Evolutionary conservation across 2,329 filamentous ascomycete species (phyloP), one percentile per base, ranked within the genome.

Genomic region (Rhynchosporium agropyri): DNA sequence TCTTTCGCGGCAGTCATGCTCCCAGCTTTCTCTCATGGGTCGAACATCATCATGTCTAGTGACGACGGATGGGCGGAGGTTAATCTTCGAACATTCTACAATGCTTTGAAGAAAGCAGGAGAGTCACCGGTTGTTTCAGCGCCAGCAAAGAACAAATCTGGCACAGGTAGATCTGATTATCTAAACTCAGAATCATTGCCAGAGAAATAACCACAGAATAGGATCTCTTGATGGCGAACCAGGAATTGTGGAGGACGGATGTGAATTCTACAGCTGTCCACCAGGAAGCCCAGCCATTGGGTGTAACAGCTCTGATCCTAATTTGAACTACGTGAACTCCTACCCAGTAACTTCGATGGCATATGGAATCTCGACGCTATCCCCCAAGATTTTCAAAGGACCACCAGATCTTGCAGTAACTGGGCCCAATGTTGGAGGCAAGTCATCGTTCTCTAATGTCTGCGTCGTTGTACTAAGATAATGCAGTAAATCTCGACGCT

Each of bases 51-150:
- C n/a, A 51, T 60, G 48, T 60, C 58, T 28, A 60, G 53, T 28
- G 58, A 60, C 20, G 58, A 60, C 26, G 58, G 58, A 43, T 60
- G 58, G 58, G 58, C 58, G 12, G 58, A 60, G 29, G 51, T 51
- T 7, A 60, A 60, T 36, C 49, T 60, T 33, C 46, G 58, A 36
- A 51, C 58, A 9, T 51, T 60, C 4, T 60, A 60, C 31, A 26
- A 58, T 58, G 28, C 45, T 13, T 45, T 57, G 40, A 31, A 26
- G 29, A 20, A 7, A 9, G 54, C 54, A 46, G 54, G 54, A 36
- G 38, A 45, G 42, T 57, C 54, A 46, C 40, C 28, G 7, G 13
- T 57, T 6, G 54, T 60, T 8, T 60, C 58, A 26, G 58, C 58
- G 12, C 58, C 58, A 2, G 58, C 58, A 29, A 26, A 51, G 48